These are phyloP conservation scores for Claviceps pusilla DNA, from an alignment of 2,329 filamentous ascomycete species.

Conservation along the genomic window DNA sequence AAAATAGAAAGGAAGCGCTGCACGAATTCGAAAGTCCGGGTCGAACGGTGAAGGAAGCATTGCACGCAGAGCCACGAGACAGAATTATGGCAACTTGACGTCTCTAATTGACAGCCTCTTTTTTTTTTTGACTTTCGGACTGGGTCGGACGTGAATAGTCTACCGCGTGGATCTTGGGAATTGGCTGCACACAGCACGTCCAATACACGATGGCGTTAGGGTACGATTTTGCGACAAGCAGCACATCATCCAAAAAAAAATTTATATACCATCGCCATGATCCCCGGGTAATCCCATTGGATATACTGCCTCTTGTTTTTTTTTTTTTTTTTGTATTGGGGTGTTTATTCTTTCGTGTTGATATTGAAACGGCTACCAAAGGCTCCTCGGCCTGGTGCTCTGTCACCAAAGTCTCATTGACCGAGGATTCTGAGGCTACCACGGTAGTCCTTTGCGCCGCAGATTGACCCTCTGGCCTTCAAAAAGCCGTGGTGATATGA, in stretches of 20 bases:
- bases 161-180: conserved; percentile 23
- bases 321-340: no score
- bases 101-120: conserved; percentile 5
- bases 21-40: conserved; percentile 3
- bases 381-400: conserved; percentile 32
- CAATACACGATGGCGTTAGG: conserved; percentile 30
- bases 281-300: not conserved
- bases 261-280: conserved; percentile 6
- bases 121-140: conserved; percentile 10
- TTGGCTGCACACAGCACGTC: conserved; percentile 29
- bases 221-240: conserved; percentile 28
- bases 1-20: conserved; percentile 5
- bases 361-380: conserved; percentile 35
- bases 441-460: conserved; percentile 43
- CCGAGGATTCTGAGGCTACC: conserved; percentile 41
- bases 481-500: conserved; percentile 45
- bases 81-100: conserved; percentile 3
- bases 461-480: conserved; percentile 41
- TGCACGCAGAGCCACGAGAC: not conserved
- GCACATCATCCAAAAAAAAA: conserved; percentile 3
- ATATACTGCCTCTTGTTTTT: conserved; percentile 4
- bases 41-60: not conserved
- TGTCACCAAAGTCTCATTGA: conserved; percentile 16
- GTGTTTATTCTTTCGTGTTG: conserved; percentile 4
- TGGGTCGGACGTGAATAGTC: conserved; percentile 19